phyloP scores from a whole-genome alignment of 768 basidiomycete species.

The Porpolomopsis calyptriformis region DNA sequence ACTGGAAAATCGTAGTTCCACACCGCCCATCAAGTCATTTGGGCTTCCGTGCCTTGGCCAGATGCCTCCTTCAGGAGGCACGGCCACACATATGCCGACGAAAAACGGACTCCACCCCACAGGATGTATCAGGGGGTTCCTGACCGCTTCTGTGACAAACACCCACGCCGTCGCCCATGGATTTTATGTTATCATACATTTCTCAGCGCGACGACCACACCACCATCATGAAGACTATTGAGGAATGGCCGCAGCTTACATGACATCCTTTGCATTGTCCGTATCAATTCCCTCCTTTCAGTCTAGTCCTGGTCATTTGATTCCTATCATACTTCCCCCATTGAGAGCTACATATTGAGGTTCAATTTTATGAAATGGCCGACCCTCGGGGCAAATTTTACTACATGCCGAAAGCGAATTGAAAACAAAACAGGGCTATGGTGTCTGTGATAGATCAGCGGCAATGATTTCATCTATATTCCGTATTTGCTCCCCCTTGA shows the following conservation, averaged over 20 bases:
- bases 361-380: not conserved
- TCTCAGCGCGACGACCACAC: not conserved
- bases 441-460: slow-evolving; percentile 27
- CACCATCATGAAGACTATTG: not conserved
- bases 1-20: too few species aligned
- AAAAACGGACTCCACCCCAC: too few species aligned
- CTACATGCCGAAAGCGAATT: not conserved
- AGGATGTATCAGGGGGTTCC: too few species aligned
- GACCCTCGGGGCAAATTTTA: not conserved
- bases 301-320: not conserved
- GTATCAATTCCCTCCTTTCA: not conserved
- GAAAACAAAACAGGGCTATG: not conserved
- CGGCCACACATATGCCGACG: too few species aligned
- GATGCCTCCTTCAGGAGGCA: too few species aligned
- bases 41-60: too few species aligned
- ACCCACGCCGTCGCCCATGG: too few species aligned
- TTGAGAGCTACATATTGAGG: too few species aligned
- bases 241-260: not conserved
- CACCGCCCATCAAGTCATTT: too few species aligned
- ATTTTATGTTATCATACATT: too few species aligned
- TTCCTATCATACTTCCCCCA: not conserved
- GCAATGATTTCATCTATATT: slow-evolving; percentile 55
- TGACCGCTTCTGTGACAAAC: too few species aligned
- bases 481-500: slow-evolving; percentile 74
- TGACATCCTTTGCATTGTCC: not conserved